Conservation (phyloP, 345 rosid genomes). For the Rubroshorea leprosula region DNA sequence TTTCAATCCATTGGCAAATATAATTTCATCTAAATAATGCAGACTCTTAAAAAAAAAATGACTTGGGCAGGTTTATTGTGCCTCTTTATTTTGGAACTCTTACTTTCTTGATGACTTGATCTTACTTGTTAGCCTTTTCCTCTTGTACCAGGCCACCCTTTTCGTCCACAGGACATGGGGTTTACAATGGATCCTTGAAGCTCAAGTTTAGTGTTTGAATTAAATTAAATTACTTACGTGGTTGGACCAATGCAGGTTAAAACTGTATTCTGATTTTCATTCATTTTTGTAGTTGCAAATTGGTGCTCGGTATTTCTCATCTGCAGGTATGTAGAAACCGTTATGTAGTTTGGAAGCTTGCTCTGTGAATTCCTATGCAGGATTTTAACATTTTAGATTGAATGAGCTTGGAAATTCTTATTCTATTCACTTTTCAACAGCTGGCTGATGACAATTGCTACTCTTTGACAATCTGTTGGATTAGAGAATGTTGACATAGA, state of each 20-base stretch:
- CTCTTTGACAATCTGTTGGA: background rate
- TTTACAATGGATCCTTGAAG: conserved; percentile 31
- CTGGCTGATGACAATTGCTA: background rate
- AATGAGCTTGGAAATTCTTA: background rate
- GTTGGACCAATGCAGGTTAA: background rate
- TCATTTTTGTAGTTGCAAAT: conserved; percentile 49
- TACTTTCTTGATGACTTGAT: conserved; percentile 6
- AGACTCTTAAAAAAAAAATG: background rate
- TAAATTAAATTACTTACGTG: background rate
- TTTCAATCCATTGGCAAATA: background rate
- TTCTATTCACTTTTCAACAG: background rate
- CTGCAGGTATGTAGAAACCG: conserved; percentile 52
- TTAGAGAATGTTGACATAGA: background rate
- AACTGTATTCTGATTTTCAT: conserved; percentile 18
- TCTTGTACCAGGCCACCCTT: conserved; percentile 41
- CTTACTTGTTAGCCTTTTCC: background rate
- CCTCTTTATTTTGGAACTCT: conserved; percentile 8
- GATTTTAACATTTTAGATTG: background rate
- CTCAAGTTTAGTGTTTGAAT: conserved; percentile 41
- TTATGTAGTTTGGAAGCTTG: background rate
- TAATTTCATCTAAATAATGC: background rate
- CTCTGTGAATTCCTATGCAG: background rate
- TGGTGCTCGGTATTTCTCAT: conserved; percentile 61
- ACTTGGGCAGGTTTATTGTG: conserved; percentile 7
- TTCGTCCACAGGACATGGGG: conserved; percentile 28